Evolutionary conservation across 345 rosid species (phyloP).

Genomic region (Acer saccharum): DNA sequence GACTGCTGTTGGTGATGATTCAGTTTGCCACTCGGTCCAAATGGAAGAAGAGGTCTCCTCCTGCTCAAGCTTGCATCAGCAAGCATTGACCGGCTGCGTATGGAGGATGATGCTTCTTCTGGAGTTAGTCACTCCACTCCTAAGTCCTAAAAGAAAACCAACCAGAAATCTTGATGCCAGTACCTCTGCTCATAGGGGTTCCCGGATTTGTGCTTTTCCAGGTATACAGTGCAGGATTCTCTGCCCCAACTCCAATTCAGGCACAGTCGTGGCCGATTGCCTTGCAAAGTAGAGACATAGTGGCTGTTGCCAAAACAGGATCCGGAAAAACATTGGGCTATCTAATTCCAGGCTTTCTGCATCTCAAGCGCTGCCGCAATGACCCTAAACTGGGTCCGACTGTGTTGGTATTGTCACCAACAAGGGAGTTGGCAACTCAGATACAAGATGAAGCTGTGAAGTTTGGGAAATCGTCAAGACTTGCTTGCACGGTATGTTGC

Average conservation of each 20-base stretch:
- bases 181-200: slow-evolving; percentile 51
- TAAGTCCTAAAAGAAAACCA: slow-evolving; percentile 42
- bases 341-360: slow-evolving; percentile 83
- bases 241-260: slow-evolving; percentile 98
- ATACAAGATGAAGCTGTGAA: slow-evolving; percentile 93
- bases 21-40: slow-evolving; percentile 68
- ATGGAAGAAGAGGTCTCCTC: slow-evolving; percentile 93
- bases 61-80: slow-evolving; percentile 86
- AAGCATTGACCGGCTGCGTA: slow-evolving; percentile 71
- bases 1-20: slow-evolving; percentile 87
- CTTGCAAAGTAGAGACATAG: slow-evolving; percentile 84
- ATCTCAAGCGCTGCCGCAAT: slow-evolving; percentile 68
- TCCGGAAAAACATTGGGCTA: slow-evolving; percentile 98
- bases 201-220: slow-evolving; percentile 70
- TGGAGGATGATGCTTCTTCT: slow-evolving; percentile 99
- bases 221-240: slow-evolving; percentile 91
- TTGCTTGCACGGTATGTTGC: slow-evolving; percentile 78
- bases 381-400: slow-evolving; percentile 86
- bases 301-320: slow-evolving; percentile 97
- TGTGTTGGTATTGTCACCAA: slow-evolving; percentile 88
- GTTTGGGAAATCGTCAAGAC: slow-evolving; percentile 89
- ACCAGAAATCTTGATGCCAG: slow-evolving; percentile 53
- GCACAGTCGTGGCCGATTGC: slow-evolving; percentile 99
- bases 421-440: slow-evolving; percentile 97
- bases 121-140: slow-evolving; percentile 53